phyloP scores from a whole-genome alignment of 441 rosid genomes.

The Mallotus repandus region DNA sequence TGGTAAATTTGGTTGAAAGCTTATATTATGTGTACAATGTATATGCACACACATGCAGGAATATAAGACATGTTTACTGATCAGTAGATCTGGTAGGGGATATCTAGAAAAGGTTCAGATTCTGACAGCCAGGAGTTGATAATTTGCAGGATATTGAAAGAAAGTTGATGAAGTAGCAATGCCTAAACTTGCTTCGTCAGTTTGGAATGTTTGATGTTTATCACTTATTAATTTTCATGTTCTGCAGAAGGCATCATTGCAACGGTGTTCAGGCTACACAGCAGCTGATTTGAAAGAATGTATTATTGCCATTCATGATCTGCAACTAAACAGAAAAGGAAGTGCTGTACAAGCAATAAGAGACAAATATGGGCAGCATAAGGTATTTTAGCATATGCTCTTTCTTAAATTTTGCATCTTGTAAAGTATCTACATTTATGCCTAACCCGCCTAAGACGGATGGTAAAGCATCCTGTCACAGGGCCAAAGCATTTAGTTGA shows the following conservation, averaged over 20 bases:
- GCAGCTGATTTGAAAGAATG: constrained; percentile 55
- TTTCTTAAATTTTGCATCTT: not conserved
- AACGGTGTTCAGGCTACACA: constrained; percentile 46
- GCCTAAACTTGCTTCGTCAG: not conserved
- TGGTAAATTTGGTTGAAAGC: not conserved
- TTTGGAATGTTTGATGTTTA: not conserved
- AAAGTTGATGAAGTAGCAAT: not conserved
- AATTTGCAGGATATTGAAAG: not conserved
- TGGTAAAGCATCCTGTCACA: too few relatives aligned
- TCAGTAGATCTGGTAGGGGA: not conserved
- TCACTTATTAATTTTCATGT: not conserved
- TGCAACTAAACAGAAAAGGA: constrained; percentile 59
- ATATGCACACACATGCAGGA: not conserved
- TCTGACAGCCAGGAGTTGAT: not conserved
- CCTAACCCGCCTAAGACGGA: too few relatives aligned
- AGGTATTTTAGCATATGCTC: constrained; percentile 37
- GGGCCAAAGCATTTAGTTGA: too few relatives aligned
- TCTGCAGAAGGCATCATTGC: constrained; percentile 49
- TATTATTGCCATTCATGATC: constrained; percentile 50
- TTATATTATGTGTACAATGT: not conserved
- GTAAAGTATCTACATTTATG: not conserved
- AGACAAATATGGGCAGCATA: constrained; percentile 60
- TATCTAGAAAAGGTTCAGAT: not conserved
- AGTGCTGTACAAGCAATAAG: constrained; percentile 48
- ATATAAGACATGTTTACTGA: not conserved